A percentile compares a stretch with the other conserved stretches of the same genome.
Evolutionary conservation across 2,329 filamentous ascomycete genomes (phyloP).

Genomic region (Phaeomoniella chlamydospora): DNA sequence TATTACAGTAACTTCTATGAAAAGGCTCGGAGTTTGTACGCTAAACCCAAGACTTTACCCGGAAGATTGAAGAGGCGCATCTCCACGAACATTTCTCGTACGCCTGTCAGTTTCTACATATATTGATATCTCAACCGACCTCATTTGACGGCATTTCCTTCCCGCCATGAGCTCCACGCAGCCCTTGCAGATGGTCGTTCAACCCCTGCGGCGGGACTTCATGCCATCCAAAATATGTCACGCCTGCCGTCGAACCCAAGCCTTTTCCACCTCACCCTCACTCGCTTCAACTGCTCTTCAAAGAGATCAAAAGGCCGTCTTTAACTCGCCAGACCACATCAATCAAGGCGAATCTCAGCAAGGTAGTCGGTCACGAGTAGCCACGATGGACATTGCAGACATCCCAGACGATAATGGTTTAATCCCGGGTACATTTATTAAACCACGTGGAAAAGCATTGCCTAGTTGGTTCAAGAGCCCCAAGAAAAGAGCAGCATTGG

Average conservation of each 20-base stretch:
- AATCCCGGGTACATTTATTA: background rate
- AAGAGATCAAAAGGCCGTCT: background rate
- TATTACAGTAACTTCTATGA: too few species aligned
- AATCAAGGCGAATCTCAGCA: background rate
- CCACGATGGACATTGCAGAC: background rate
- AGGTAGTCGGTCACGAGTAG: background rate
- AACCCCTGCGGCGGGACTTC: background rate
- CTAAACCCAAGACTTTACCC: too few species aligned
- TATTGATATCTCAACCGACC: too few species aligned
- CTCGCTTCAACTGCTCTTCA: background rate
- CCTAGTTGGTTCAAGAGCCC: background rate
- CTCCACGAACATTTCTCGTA: too few species aligned
- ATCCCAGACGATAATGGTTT: constrained; percentile 1
- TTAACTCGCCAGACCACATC: background rate
- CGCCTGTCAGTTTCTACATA: too few species aligned
- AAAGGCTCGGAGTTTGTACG: too few species aligned
- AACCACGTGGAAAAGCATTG: background rate
- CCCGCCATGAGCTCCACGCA: background rate
- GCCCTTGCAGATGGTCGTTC: background rate
- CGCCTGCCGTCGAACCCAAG: background rate
- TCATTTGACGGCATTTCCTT: too few species aligned
- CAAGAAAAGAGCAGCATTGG: background rate
- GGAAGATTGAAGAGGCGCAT: too few species aligned
- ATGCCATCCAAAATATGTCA: background rate
- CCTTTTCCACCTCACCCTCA: background rate